phyloP scores from a whole-genome alignment of 2,329 filamentous ascomycete genomes.

The Trichoderma arundinaceum region DNA sequence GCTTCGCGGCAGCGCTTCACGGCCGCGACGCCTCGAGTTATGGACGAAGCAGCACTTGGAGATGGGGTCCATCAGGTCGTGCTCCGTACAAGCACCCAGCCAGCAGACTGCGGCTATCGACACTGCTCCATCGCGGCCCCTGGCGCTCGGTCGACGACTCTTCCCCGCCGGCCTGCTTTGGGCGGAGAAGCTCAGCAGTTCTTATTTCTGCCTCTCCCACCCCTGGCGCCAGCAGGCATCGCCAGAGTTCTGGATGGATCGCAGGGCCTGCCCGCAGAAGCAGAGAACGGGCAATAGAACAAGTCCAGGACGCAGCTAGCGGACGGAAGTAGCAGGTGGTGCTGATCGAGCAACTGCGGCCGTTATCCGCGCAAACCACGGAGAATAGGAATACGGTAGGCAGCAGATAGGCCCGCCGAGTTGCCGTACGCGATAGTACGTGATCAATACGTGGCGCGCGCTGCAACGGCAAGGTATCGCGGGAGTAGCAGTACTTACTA shows the following conservation, averaged over 20 bases:
- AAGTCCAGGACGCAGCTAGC: slow-evolving; percentile 3
- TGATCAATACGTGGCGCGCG: background rate
- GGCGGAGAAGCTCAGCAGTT: slow-evolving; percentile 14
- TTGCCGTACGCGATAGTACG: background rate
- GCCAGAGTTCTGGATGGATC: background rate
- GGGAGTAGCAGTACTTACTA: background rate
- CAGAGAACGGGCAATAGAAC: slow-evolving; percentile 13
- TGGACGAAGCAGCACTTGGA: too few species aligned
- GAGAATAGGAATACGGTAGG: slow-evolving; percentile 9
- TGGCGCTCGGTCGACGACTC: background rate
- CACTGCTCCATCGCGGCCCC: slow-evolving; percentile 11
- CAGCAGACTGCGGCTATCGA: background rate
- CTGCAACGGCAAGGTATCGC: slow-evolving; percentile 1
- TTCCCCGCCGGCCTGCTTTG: slow-evolving; percentile 4
- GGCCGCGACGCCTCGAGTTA: background rate
- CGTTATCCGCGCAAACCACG: slow-evolving; percentile 10
- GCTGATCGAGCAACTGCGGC: slow-evolving; percentile 13
- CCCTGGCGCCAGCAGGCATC: slow-evolving; percentile 18
- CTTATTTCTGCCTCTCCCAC: background rate
- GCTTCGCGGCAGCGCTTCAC: slow-evolving; percentile 6
- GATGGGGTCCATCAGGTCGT: too few species aligned
- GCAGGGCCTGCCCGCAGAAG: background rate
- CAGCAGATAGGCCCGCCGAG: too few species aligned
- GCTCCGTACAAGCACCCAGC: too few species aligned
- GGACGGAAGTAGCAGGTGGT: slow-evolving; percentile 6